These are phyloP conservation scores for Teratosphaeria destructans DNA, from an alignment of 2,329 filamentous ascomycete species.

Conservation along the genomic window DNA sequence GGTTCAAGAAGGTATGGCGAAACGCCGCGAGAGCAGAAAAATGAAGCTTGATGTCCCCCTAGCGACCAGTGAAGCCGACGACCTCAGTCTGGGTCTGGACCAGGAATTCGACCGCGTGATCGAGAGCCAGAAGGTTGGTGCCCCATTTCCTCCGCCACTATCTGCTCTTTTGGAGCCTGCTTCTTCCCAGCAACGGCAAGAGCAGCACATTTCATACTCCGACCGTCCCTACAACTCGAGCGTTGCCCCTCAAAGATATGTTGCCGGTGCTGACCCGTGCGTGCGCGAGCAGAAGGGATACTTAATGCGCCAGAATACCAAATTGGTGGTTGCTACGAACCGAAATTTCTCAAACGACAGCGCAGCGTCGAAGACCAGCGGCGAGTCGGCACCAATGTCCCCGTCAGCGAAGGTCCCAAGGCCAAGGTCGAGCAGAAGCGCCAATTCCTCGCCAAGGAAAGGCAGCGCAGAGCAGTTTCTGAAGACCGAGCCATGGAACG, in stretches of 20 bases:
- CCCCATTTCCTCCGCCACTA: slow-evolving; percentile 21
- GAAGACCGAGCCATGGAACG: slow-evolving; percentile 96
- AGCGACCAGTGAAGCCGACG: slow-evolving; percentile 60
- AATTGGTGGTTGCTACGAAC: slow-evolving; percentile 83
- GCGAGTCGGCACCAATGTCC: slow-evolving; percentile 33
- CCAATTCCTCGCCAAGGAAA: slow-evolving; percentile 63
- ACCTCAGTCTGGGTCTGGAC: slow-evolving; percentile 77
- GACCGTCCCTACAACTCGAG: background rate
- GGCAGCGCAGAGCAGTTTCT: slow-evolving; percentile 74
- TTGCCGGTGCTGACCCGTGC: slow-evolving; percentile 32
- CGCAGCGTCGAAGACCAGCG: slow-evolving; percentile 32
- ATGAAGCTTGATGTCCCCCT: slow-evolving; percentile 51
- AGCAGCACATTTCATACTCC: background rate
- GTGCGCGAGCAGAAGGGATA: slow-evolving; percentile 79
- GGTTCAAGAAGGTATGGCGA: slow-evolving; percentile 9
- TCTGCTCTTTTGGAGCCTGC: slow-evolving; percentile 5
- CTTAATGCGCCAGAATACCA: slow-evolving; percentile 96
- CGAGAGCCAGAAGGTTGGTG: slow-evolving; percentile 86
- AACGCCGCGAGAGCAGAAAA: slow-evolving; percentile 2
- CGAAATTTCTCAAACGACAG: slow-evolving; percentile 38
- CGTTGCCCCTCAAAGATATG: background rate
- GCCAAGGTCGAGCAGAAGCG: slow-evolving; percentile 41
- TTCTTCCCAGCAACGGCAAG: background rate
- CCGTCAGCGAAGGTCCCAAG: slow-evolving; percentile 36
- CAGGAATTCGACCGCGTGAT: slow-evolving; percentile 92